phyloP scores from a whole-genome alignment of 202 grass and related monocot species.

The Panicum virgatum region DNA sequence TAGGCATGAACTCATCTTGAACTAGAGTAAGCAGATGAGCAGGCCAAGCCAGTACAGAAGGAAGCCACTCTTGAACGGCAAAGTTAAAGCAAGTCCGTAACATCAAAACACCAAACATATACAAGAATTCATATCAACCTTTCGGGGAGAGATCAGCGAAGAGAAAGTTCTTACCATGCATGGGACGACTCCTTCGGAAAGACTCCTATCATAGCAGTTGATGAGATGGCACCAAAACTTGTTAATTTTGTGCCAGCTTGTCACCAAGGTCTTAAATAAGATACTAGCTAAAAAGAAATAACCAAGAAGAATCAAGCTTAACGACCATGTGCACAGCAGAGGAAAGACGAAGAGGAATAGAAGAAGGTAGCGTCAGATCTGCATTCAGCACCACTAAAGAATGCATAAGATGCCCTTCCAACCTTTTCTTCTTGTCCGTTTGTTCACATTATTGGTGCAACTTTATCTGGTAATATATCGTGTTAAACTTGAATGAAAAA shows the following conservation, averaged over 20 bases:
- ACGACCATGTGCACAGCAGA: constrained; percentile 7
- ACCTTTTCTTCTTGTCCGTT: neutral
- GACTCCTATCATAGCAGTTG: neutral
- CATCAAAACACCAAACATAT: neutral
- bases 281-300: neutral
- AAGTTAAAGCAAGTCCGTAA: neutral
- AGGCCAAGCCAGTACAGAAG: neutral
- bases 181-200: neutral
- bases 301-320: neutral
- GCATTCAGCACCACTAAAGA: neutral
- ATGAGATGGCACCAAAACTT: constrained; percentile 25
- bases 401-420: constrained; percentile 7
- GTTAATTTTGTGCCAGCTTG: constrained; percentile 15
- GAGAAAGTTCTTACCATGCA: constrained; percentile 8
- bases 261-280: constrained; percentile 18
- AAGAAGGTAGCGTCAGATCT: constrained; percentile 25
- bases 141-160: neutral
- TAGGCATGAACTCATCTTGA: neutral
- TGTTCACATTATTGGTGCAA: constrained; percentile 14
- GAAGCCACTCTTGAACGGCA: neutral
- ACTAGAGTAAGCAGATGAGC: neutral
- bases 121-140: neutral
- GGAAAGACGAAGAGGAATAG: constrained; percentile 23
- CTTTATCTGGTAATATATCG: neutral
- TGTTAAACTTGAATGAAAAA: too few relatives aligned